Evolutionary conservation across 129 eudicot species (phyloP).

Genomic region (Smallanthus sonchifolius): DNA sequence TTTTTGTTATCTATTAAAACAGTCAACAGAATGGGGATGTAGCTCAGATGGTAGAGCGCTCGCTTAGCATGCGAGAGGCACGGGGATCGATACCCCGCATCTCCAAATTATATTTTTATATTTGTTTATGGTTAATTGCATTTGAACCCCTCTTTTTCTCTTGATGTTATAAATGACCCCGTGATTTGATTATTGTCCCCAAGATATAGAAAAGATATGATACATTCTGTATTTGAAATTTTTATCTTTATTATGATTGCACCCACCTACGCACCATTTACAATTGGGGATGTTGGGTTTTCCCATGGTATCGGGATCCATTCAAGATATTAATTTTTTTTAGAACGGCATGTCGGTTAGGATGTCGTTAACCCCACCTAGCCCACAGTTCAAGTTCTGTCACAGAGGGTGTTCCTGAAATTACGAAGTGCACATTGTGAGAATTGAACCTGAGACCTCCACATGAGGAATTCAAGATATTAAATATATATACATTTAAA

Average conservation of each 20-base stretch:
- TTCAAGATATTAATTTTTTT: no score
- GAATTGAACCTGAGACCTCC: no score
- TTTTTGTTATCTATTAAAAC: no score
- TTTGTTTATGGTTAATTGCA: not conserved
- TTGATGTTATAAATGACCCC: not conserved
- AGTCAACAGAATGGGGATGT: slow-evolving; percentile 49
- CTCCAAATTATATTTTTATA: slow-evolving; percentile 30
- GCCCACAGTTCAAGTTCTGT: no score
- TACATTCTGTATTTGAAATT: not conserved
- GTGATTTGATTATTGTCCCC: slow-evolving; percentile 3
- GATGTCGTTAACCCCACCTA: no score
- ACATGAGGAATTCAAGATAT: not conserved
- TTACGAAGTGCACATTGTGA: no score
- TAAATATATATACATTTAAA: no score
- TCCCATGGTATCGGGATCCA: slow-evolving; percentile 4
- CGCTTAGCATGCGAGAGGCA: slow-evolving; percentile 91
- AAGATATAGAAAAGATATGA: slow-evolving; percentile 1
- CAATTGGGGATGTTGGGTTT: not conserved
- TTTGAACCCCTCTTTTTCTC: not conserved
- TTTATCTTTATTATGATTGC: not conserved
- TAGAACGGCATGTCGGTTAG: no score
- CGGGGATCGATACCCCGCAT: slow-evolving; percentile 82
- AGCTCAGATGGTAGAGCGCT: slow-evolving; percentile 99
- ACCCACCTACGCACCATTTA: not conserved
- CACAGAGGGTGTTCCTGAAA: no score